Evolutionary conservation across 306 rosid species (phyloP), one percentile per base, ranked within the genome.

Genomic region (Cucurbita moschata): DNA sequence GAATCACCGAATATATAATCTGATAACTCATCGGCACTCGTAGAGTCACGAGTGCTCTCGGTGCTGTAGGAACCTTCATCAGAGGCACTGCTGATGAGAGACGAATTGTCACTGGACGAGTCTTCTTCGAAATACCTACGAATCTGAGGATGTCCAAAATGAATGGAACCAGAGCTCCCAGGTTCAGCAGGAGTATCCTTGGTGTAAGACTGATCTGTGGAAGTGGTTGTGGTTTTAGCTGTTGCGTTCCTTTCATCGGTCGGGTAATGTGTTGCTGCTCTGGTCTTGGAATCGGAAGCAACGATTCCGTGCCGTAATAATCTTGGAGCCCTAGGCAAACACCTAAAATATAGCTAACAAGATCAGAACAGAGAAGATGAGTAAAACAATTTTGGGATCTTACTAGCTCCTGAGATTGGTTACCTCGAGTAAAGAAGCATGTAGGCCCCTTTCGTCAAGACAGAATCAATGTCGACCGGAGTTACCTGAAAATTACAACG

Each of bases 341-440:
- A 91, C 84, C 99, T 95, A 63, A 71, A 80, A 79, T 66, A 75
- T 55, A 74, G 72, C 46, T 76, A 67, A 72, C 26, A 52, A 78
- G 62, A 40, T 81, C 69, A 67, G 54, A 75, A 52, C 69, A 37
- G 71, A 63, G 39, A 21, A 46, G 4, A 7, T 83, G n/a, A 63
- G 73, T 39, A 50, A 59, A 80, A 23, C 21, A 19, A 43, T 39
- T 6, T 5, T 12, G 57, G 10, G 44, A 81, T 55, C 15, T 51
- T n/a, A 9, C 42, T 8, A 30, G 53, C 39, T 72, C 62, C 14
- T 30, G 44, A 64, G 67, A 80, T 26, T 38, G 37, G 26, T 83
- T 82, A 95, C 99, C 97, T 86, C 8, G 97, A 88, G 79, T 95
- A 95, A 43, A 95, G 84, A 83, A 95, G 99, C 96, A 95, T 86